Evolutionary conservation across 768 basidiomycete species (phyloP).

Genomic region (Tylopilus rubrobrunneus): DNA sequence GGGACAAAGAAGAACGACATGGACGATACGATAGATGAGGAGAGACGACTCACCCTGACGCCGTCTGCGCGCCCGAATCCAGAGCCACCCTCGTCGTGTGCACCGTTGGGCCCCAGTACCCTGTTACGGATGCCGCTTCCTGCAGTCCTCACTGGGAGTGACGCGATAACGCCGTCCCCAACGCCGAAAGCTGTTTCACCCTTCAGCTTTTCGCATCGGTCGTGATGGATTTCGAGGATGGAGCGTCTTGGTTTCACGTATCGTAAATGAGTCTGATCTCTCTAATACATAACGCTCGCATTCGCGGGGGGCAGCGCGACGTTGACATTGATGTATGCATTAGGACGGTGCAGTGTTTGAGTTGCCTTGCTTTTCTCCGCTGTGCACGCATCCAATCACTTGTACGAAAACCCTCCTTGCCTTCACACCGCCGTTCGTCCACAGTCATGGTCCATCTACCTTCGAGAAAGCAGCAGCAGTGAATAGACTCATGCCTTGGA

Average conservation of each 20-base stretch:
- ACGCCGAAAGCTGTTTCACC: conserved; percentile 24
- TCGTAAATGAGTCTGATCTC: neutral
- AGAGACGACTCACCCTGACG: conserved; percentile 35
- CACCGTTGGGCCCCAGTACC: conserved; percentile 39
- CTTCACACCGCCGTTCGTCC: too few relatives aligned
- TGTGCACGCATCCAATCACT: too few relatives aligned
- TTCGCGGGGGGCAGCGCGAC: too few relatives aligned
- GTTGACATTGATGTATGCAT: neutral
- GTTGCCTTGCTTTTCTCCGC: too few relatives aligned
- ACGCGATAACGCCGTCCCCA: conserved; percentile 46
- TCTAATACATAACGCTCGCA: neutral
- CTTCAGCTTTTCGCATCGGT: conserved; percentile 4
- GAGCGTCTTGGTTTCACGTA: neutral
- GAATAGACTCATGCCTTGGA: too few relatives aligned
- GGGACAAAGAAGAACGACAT: neutral
- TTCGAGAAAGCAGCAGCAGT: too few relatives aligned
- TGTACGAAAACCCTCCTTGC: too few relatives aligned
- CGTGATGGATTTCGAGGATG: conserved; percentile 1
- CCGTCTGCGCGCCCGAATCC: conserved; percentile 55
- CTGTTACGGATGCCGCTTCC: conserved; percentile 34
- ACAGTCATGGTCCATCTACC: too few relatives aligned
- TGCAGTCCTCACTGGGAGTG: conserved; percentile 39
- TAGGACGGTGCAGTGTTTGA: too few relatives aligned
- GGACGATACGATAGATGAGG: conserved; percentile 20
- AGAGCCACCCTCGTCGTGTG: conserved; percentile 50